Percentiles rank a stretch among this genome's conserved stretches.
phyloP scores from a whole-genome alignment of 345 rosid genomes.

The Raphanus sativus region DNA sequence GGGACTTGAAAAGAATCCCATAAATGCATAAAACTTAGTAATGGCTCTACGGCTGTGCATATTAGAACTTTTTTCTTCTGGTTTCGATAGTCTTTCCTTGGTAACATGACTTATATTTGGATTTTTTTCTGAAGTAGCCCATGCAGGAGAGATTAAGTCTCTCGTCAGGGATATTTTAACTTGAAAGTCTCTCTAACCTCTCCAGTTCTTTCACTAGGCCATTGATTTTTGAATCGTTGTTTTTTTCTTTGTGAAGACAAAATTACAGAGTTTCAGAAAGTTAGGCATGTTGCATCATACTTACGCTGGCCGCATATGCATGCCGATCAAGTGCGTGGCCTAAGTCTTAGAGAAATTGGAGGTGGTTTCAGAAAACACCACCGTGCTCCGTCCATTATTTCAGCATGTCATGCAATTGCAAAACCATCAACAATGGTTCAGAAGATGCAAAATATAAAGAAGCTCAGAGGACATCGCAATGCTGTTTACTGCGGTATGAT shows the following conservation, averaged over 20 bases:
- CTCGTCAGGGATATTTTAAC: conserved; percentile 14
- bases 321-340: conserved; percentile 93
- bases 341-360: conserved; percentile 93
- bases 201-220: conserved; percentile 10
- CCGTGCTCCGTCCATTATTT: conserved; percentile 86
- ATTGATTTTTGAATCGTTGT: conserved; percentile 19
- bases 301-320: conserved; percentile 96
- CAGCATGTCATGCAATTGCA: conserved; percentile 91
- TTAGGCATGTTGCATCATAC: conserved; percentile 55
- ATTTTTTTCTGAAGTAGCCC: conserved; percentile 27
- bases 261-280: conserved; percentile 41
- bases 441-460: conserved; percentile 89
- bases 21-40: conserved; percentile 1
- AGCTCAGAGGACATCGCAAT: conserved; percentile 90
- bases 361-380: conserved; percentile 97
- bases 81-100: conserved; percentile 5
- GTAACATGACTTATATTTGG: conserved; percentile 12
- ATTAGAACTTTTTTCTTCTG: not conserved
- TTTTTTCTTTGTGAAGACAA: conserved; percentile 47
- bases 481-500: conserved; percentile 96
- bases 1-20: conserved; percentile 6
- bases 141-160: conserved; percentile 14
- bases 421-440: conserved; percentile 90
- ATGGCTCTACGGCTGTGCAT: conserved; percentile 10
- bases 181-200: conserved; percentile 9